Evolutionary conservation across 768 basidiomycete genomes (phyloP).

Genomic region (Candolleomyces eurysporus): DNA sequence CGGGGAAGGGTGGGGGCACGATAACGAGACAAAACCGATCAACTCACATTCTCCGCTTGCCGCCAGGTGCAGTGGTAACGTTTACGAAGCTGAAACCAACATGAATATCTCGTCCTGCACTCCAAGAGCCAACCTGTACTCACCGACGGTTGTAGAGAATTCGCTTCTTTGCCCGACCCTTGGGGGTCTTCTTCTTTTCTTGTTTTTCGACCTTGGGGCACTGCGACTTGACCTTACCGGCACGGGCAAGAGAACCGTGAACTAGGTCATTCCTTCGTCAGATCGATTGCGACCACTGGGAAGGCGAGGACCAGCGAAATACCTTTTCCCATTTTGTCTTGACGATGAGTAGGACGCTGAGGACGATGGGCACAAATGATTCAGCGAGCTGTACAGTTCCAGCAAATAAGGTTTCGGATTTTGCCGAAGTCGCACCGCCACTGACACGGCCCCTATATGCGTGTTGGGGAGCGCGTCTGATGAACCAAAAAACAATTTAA

Average conservation of each 20-base stretch:
- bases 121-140: conserved; percentile 23
- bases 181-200: conserved; percentile 98
- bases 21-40: conserved; percentile 14
- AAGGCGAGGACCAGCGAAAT: conserved; percentile 14
- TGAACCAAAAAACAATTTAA: too few species aligned
- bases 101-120: neutral
- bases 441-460: too few species aligned
- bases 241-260: conserved; percentile 99
- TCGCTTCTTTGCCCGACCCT: conserved; percentile 97
- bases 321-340: conserved; percentile 80
- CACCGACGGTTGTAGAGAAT: conserved; percentile 91
- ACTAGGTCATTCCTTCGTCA: conserved; percentile 44
- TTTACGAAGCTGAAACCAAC: conserved; percentile 75
- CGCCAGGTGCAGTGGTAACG: conserved; percentile 85
- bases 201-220: conserved; percentile 97
- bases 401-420: conserved; percentile 33
- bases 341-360: conserved; percentile 43
- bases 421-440: conserved; percentile 6
- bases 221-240: conserved; percentile 99
- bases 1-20: conserved; percentile 1
- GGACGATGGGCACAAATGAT: conserved; percentile 27
- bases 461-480: too few species aligned
- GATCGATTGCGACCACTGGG: neutral
- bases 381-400: conserved; percentile 42
- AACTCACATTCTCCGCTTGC: conserved; percentile 96